These are phyloP conservation scores for Rosa persica DNA, from an alignment of 306 rosid species.

Conservation along the genomic window DNA sequence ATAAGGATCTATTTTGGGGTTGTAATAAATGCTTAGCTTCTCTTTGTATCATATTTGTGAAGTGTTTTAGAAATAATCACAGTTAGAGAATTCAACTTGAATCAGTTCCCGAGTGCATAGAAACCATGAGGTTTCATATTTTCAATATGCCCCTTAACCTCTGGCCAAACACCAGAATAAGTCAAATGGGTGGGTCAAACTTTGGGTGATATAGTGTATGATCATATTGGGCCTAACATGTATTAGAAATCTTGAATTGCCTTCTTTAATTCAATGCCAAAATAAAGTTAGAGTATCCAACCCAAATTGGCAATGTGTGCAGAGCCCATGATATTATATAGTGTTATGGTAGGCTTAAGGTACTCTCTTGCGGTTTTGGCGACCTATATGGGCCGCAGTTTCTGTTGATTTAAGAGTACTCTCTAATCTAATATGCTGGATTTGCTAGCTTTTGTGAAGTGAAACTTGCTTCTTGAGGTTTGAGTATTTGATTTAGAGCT, in stretches of 20 bases:
- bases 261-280: neutral
- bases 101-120: neutral
- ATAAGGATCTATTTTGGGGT: neutral
- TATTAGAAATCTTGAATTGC: neutral
- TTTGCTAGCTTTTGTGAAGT: neutral
- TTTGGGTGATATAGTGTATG: neutral
- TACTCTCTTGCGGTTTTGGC: too few species aligned
- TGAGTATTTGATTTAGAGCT: neutral
- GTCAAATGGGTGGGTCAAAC: neutral
- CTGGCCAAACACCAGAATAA: neutral
- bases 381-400: too few species aligned
- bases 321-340: neutral
- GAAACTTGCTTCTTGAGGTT: neutral
- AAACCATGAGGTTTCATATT: neutral
- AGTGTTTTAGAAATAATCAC: neutral
- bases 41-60: neutral
- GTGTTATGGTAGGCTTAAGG: neutral
- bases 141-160: neutral
- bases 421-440: neutral
- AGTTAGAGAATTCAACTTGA: too few species aligned
- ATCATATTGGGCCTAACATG: neutral
- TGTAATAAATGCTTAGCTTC: neutral
- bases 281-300: neutral
- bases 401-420: neutral
- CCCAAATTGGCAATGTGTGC: neutral